Evolutionary conservation across 2,329 filamentous ascomycete species (phyloP), one percentile per base, ranked within the genome.

Genomic region (Alternaria triticimaculans): DNA sequence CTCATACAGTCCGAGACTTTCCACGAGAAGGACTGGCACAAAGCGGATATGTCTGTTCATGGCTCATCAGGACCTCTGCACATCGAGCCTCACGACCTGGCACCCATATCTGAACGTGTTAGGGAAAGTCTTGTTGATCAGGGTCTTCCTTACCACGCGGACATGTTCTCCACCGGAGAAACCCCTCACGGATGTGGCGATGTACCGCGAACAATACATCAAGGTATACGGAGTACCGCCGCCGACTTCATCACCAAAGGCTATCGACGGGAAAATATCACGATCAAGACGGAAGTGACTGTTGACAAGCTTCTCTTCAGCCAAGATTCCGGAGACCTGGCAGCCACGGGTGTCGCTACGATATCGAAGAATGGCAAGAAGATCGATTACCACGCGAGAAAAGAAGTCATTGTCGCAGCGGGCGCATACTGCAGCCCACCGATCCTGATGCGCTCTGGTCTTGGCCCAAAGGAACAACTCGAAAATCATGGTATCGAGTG

Each of bases 1-100:
- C 2, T 26, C 0, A 23, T 18, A 8, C 15, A 76, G 75, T 83
- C 85, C 44, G 87, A 89, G 66, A 87, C 84, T 3, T 89, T 89
- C 68, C 84, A 88, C 59, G 71, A 77, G 20, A 89, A 89, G 70
- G 77, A 84, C 26, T 88, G 87, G 87, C 87, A 88, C 74, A 73
- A 87, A 33, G 83, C 83, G 3, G 80, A 83, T 45, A 72, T 79
- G 9, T 78, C 78, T 3, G 80, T 80, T 8, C 87, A 89, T 64
- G 76, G 75, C 1, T 72, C 64, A 2, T 74, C 80, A 10, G 87
- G 87, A 0, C 84, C 83, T 20, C 78, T 89, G 1, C 82, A 87
- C 55, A 86, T 82, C 7, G 86, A 87, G 65, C 87, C 87, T 0
- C 86, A 89, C 63, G 86, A 88, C 63, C 77, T 88, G 1, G 86